phyloP scores from a whole-genome alignment of 2,329 filamentous ascomycete species.

The Fusarium sp. region DNA sequence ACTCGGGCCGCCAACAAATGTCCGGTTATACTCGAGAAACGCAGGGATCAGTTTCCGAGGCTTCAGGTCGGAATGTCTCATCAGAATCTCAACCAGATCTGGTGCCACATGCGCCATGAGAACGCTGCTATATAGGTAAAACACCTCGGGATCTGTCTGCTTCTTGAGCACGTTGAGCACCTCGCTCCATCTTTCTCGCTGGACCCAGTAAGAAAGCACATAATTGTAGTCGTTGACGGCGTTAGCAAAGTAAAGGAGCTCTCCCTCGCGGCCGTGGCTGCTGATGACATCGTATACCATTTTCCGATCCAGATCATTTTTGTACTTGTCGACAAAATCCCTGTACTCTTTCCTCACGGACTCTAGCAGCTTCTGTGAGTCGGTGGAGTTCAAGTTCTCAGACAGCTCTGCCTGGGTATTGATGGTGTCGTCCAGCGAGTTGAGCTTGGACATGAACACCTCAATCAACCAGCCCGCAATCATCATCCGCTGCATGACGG shows the following conservation, averaged over 20 bases:
- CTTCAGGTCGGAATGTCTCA: slow-evolving; percentile 88
- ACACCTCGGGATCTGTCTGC: slow-evolving; percentile 91
- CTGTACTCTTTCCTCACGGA: slow-evolving; percentile 83
- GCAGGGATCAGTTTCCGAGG: slow-evolving; percentile 92
- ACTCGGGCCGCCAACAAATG: slow-evolving; percentile 72
- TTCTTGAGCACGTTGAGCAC: slow-evolving; percentile 90
- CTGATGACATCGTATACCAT: slow-evolving; percentile 97
- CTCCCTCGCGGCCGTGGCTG: slow-evolving; percentile 93
- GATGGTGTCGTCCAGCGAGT: slow-evolving; percentile 93
- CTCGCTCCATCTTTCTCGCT: slow-evolving; percentile 91
- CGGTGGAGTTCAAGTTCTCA: slow-evolving; percentile 76
- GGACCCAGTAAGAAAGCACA: slow-evolving; percentile 96
- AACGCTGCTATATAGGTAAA: slow-evolving; percentile 97
- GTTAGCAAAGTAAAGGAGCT: slow-evolving; percentile 91
- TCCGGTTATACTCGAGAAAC: slow-evolving; percentile 91
- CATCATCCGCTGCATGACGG: slow-evolving; percentile 94
- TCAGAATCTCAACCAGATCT: slow-evolving; percentile 93
- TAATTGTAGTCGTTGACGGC: slow-evolving; percentile 93
- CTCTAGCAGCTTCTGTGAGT: slow-evolving; percentile 79
- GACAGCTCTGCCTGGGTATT: slow-evolving; percentile 86
- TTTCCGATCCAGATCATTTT: slow-evolving; percentile 86
- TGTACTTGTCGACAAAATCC: slow-evolving; percentile 88
- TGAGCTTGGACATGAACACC: slow-evolving; percentile 96
- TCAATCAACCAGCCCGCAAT: slow-evolving; percentile 95
- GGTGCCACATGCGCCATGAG: slow-evolving; percentile 89